These are phyloP conservation scores for Quercus tomentella DNA, from an alignment of 331 rosid species.

Conservation along the genomic window DNA sequence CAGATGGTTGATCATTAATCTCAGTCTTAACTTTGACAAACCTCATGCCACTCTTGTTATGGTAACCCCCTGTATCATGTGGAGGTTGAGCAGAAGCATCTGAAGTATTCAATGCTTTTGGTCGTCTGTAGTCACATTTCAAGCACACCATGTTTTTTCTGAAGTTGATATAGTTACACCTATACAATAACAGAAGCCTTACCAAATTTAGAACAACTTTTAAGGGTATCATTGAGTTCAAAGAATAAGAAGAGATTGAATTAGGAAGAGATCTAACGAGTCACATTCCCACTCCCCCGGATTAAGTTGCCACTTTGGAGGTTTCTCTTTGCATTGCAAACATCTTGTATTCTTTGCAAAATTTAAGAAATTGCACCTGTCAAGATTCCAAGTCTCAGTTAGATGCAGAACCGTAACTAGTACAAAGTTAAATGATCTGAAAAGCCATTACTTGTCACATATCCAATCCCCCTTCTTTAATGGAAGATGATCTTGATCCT, in stretches of 20 bases:
- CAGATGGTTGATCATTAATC: slow-evolving; percentile 9
- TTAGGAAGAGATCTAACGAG: slow-evolving; percentile 48
- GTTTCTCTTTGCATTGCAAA: slow-evolving; percentile 73
- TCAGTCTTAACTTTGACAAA: slow-evolving; percentile 6
- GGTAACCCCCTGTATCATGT: slow-evolving; percentile 21
- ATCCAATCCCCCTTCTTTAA: slow-evolving; percentile 89
- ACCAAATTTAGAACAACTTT: slow-evolving; percentile 3
- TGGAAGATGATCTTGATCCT: slow-evolving; percentile 62
- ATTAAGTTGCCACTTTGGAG: slow-evolving; percentile 68
- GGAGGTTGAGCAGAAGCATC: slow-evolving; percentile 24
- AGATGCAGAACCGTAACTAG: slow-evolving; percentile 6
- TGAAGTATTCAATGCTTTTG: slow-evolving; percentile 38
- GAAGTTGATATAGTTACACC: slow-evolving; percentile 87
- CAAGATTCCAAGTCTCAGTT: slow-evolving; percentile 5
- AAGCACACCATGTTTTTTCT: slow-evolving; percentile 81
- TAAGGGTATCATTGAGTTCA: not conserved
- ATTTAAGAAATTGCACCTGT: slow-evolving; percentile 84
- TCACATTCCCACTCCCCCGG: slow-evolving; percentile 94
- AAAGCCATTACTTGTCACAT: slow-evolving; percentile 57
- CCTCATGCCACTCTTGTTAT: slow-evolving; percentile 8
- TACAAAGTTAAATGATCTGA: slow-evolving; percentile 19
- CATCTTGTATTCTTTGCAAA: slow-evolving; percentile 84
- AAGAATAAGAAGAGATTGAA: not conserved
- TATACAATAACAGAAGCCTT: slow-evolving; percentile 21
- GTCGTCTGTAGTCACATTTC: slow-evolving; percentile 72